Evolutionary conservation across 1,284 basidiomycete species (phyloP), one percentile per base, ranked within the genome.

Genomic region (Leccinum angustisporum): DNA sequence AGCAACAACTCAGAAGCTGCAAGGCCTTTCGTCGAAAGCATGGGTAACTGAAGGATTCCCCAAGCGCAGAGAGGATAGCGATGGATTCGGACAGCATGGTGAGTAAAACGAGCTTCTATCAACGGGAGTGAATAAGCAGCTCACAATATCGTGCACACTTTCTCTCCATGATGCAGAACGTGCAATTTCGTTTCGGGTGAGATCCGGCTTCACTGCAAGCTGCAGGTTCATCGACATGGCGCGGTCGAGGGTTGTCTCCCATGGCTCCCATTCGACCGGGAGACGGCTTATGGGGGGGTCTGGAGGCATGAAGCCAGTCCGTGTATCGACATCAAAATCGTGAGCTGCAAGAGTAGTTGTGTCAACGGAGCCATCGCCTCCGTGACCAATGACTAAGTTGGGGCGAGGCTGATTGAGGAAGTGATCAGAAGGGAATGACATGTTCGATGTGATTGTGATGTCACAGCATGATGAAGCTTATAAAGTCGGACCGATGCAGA

Each of bases 271-370:
- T 59, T 79, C 75, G 1, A 63, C 67, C 0, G 84, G 83, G 1
- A 98, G 82, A 10, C 88, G 83, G 43, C 74, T 68, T 0, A 94
- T 70, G 1, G 95, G 94, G 1, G 85, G 83, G 34, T 90, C 83
- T 0, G 92, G 91, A 1, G 96, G 95, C 81, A 98, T 86, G 74
- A 98, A 98, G 0, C 96, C 96, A 0, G 94, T 94, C 25, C 88
- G 82, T 2, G 92, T 92, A 72, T 97, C 93, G 66, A 98, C 91
- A 73, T 97, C 95, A 79, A 95, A 98, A 80, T 98, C 95, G 72
- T 95, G 93, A 4, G 93, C 90, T 13, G 94, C 92, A 59, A 95
- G 86, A 4, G 94, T 95, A 11, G 91, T 87, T 4, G 90, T 93
- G 74, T 95, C 93, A n/a, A 82, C 78, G 5, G 78, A 77, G 40